phyloP scores from a whole-genome alignment of 306 rosid genomes.

The Cyclanthera cordifolia region DNA sequence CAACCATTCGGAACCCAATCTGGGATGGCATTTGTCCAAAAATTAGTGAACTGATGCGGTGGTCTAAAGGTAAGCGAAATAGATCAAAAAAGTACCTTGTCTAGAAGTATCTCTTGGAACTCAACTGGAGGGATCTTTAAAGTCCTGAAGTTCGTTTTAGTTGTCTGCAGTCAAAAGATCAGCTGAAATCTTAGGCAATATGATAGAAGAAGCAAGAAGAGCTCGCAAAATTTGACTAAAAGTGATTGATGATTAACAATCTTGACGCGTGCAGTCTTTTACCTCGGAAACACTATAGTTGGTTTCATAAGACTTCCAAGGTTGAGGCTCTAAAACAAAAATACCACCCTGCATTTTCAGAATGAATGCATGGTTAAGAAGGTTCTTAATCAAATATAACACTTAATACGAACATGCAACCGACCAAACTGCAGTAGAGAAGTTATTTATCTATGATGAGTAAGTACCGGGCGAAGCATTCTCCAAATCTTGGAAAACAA shows the following conservation, averaged over 20 bases:
- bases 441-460: background rate
- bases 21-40: slow-evolving; percentile 20
- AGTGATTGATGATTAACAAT: background rate
- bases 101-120: slow-evolving; percentile 75
- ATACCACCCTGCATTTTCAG: slow-evolving; percentile 59
- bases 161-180: slow-evolving; percentile 30
- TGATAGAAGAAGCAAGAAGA: background rate
- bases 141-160: slow-evolving; percentile 34
- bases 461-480: slow-evolving; percentile 61
- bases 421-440: background rate
- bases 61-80: too few species aligned
- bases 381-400: background rate
- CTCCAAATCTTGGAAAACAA: slow-evolving; percentile 71
- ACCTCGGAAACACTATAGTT: slow-evolving; percentile 41
- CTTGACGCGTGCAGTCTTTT: background rate
- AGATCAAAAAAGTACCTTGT: too few species aligned
- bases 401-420: background rate
- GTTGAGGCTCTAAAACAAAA: slow-evolving; percentile 91
- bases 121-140: slow-evolving; percentile 35
- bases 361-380: slow-evolving; percentile 9
- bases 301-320: slow-evolving; percentile 74
- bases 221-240: background rate
- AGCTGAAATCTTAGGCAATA: background rate
- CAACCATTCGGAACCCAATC: slow-evolving; percentile 73
- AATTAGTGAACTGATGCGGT: slow-evolving; percentile 12